phyloP scores from a whole-genome alignment of 2,329 filamentous ascomycete genomes.

The Dichotomopilus funicola region DNA sequence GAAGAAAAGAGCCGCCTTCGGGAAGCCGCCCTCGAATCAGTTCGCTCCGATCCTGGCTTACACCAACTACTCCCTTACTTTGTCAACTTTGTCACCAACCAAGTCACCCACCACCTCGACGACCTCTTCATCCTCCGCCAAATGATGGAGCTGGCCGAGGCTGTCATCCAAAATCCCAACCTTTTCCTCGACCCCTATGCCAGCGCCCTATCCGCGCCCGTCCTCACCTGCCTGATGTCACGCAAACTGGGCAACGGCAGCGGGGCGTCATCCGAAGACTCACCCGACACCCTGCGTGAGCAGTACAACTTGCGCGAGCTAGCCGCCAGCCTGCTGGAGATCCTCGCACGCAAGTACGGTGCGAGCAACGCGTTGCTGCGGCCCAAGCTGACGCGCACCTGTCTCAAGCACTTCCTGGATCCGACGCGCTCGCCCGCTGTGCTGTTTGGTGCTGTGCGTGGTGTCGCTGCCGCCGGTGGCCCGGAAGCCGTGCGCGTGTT shows the following conservation, averaged over 20 bases:
- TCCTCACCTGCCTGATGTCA: constrained; percentile 84
- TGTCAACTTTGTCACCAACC: constrained; percentile 89
- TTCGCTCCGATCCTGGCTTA: constrained; percentile 82
- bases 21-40: constrained; percentile 75
- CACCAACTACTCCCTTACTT: constrained; percentile 97
- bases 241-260: constrained; percentile 61
- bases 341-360: constrained; percentile 75
- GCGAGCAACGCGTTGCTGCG: constrained; percentile 75
- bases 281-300: constrained; percentile 46
- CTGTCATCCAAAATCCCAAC: constrained; percentile 74
- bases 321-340: constrained; percentile 72
- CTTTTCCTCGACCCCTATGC: constrained; percentile 61
- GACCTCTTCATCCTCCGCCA: constrained; percentile 82
- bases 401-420: constrained; percentile 86
- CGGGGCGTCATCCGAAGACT: constrained; percentile 35
- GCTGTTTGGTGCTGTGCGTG: constrained; percentile 82
- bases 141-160: constrained; percentile 85
- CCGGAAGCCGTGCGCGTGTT: constrained; percentile 52
- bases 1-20: constrained; percentile 67
- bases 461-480: constrained; percentile 70
- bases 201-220: constrained; percentile 67
- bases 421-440: constrained; percentile 74
- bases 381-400: constrained; percentile 84
- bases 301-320: constrained; percentile 80
- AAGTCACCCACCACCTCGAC: constrained; percentile 89